phyloP scores from a whole-genome alignment of 2,329 filamentous ascomycete genomes.

The Exophiala lecanii-corni region DNA sequence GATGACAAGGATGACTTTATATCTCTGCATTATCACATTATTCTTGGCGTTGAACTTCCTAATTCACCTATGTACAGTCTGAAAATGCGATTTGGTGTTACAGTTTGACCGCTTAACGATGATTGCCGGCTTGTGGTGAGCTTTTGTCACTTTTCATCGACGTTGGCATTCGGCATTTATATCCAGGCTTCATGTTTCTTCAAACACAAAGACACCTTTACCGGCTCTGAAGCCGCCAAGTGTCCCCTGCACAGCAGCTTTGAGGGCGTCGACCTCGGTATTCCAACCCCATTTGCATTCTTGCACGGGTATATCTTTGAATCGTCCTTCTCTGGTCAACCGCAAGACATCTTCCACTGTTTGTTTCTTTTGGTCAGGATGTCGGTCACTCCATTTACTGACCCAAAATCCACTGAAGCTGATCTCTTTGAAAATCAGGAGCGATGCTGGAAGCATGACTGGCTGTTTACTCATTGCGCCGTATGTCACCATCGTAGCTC shows the following conservation, averaged over 20 bases:
- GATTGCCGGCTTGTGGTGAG: too few species aligned
- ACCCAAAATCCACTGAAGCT: conserved; percentile 93
- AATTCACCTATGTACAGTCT: too few species aligned
- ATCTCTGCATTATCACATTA: too few species aligned
- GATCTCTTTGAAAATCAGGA: conserved; percentile 91
- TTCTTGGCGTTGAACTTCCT: too few species aligned
- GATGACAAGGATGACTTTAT: too few species aligned
- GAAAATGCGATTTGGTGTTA: too few species aligned
- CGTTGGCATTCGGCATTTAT: too few species aligned
- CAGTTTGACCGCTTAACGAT: too few species aligned
- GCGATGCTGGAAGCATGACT: conserved; percentile 70
- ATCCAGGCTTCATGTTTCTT: conserved; percentile 37
- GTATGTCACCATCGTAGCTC: conserved; percentile 81
- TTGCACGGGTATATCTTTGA: conserved; percentile 78
- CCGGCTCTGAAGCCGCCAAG: conserved; percentile 78
- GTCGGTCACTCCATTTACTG: conserved; percentile 75
- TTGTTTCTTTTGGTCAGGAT: conserved; percentile 67
- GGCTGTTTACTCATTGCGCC: conserved; percentile 92
- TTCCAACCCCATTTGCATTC: conserved; percentile 79
- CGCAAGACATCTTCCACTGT: conserved; percentile 83
- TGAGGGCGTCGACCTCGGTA: conserved; percentile 65
- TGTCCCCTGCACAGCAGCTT: conserved; percentile 73
- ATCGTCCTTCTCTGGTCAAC: conserved; percentile 68
- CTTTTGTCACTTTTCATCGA: too few species aligned
- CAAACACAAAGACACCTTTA: conserved; percentile 87